Conservation (phyloP, 495 filamentous ascomycete genomes). For the Daldinia caldariorum region DNA sequence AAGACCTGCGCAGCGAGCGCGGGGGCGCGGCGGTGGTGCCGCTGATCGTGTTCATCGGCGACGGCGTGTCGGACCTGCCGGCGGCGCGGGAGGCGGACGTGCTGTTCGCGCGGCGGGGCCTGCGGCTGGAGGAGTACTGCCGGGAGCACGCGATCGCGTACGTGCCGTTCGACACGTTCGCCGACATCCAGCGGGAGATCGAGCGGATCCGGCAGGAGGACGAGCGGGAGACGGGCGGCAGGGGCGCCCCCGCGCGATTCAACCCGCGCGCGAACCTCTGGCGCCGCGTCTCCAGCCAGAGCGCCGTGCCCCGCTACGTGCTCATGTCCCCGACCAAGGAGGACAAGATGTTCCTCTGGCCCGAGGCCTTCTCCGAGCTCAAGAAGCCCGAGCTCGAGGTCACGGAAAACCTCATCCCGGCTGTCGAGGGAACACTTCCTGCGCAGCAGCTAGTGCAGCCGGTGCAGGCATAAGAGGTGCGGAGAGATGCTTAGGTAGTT, state of each 20-base stretch:
- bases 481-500: conserved; percentile 14
- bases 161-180: conserved; percentile 73
- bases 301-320: conserved; percentile 62
- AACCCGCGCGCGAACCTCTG: conserved; percentile 79
- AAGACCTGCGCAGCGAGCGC: conserved; percentile 50
- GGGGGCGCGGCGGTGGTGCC: conserved; percentile 74
- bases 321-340: conserved; percentile 65
- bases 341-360: conserved; percentile 75
- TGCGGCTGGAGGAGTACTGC: conserved; percentile 78
- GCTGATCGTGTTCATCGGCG: conserved; percentile 79
- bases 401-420: conserved; percentile 4
- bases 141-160: conserved; percentile 69
- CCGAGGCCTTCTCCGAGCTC: conserved; percentile 65
- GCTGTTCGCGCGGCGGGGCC: conserved; percentile 74
- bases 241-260: conserved; percentile 69
- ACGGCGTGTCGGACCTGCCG: conserved; percentile 79
- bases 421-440: not conserved
- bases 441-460: conserved; percentile 1
- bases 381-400: conserved; percentile 18
- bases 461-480: conserved; percentile 14
- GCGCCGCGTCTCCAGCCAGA: conserved; percentile 69
- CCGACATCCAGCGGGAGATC: conserved; percentile 73
- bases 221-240: conserved; percentile 70
- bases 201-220: conserved; percentile 68
- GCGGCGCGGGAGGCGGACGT: conserved; percentile 80